A percentile compares a stretch with the other conserved stretches of the same genome.
Conservation (phyloP, 2,329 filamentous ascomycete genomes). For the Rhynchosporium secalis region DNA sequence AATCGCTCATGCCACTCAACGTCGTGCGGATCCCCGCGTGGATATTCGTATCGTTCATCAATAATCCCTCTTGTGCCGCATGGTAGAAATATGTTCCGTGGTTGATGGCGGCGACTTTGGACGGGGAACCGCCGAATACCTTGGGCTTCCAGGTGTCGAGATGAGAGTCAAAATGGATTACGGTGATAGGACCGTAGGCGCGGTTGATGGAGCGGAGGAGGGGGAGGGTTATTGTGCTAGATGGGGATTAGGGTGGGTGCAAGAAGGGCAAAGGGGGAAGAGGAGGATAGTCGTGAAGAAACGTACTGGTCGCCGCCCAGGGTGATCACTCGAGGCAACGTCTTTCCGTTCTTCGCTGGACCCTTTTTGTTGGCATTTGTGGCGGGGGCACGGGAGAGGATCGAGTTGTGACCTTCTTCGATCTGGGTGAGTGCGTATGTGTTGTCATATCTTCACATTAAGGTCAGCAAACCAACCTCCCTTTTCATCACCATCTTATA, state of each 20-base stretch:
- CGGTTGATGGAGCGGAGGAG: slow-evolving; percentile 60
- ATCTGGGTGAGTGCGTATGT: slow-evolving; percentile 80
- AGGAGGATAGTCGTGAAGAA: too few relatives aligned
- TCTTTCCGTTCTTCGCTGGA: slow-evolving; percentile 70
- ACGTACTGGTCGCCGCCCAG: slow-evolving; percentile 59
- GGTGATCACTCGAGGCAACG: slow-evolving; percentile 78
- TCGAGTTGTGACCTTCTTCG: slow-evolving; percentile 77
- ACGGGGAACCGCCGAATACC: slow-evolving; percentile 81
- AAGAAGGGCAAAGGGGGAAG: too few relatives aligned
- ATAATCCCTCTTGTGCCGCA: slow-evolving; percentile 72
- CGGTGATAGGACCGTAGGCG: slow-evolving; percentile 59
- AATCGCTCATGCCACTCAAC: slow-evolving; percentile 74
- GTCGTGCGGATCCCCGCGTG: slow-evolving; percentile 86
- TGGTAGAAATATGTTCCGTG: slow-evolving; percentile 91
- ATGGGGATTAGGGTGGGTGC: too few relatives aligned
- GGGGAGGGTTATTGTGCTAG: slow-evolving; percentile 57
- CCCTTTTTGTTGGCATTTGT: slow-evolving; percentile 68
- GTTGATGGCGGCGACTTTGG: slow-evolving; percentile 74
- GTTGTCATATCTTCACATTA: slow-evolving; percentile 68
- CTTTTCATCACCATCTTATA: background rate
- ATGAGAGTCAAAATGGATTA: slow-evolving; percentile 64
- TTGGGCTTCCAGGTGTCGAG: slow-evolving; percentile 79
- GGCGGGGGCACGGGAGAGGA: slow-evolving; percentile 69
- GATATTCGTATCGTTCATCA: slow-evolving; percentile 82
- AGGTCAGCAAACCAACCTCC: background rate